Conservation (phyloP, 2,329 filamentous ascomycete genomes). For the Stemphylium vesicarium region DNA sequence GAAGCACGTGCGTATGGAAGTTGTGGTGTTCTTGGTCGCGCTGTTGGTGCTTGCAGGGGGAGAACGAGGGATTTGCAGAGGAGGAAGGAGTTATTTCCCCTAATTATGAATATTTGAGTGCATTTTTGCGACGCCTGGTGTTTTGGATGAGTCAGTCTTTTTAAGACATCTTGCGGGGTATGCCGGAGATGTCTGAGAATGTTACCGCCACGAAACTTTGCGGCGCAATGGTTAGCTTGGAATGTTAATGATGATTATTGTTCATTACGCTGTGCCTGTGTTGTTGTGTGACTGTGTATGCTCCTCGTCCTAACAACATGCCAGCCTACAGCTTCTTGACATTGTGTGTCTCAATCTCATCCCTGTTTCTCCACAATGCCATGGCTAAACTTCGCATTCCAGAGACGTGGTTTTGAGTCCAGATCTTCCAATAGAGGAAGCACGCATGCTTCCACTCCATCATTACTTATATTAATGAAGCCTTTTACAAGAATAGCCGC, state of each 20-base stretch:
- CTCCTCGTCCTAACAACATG: too few species aligned
- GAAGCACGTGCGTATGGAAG: background rate
- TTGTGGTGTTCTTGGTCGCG: background rate
- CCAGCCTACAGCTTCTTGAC: too few species aligned
- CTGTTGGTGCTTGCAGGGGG: background rate
- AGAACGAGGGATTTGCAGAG: background rate
- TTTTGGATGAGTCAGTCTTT: background rate
- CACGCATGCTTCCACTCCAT: background rate
- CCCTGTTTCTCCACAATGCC: too few species aligned
- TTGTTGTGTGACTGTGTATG: too few species aligned
- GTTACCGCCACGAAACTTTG: background rate
- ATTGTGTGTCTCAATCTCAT: too few species aligned
- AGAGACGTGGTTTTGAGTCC: too few species aligned
- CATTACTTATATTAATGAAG: background rate
- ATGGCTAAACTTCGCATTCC: too few species aligned
- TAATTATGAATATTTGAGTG: background rate
- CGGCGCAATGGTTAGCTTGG: background rate
- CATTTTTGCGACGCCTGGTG: background rate
- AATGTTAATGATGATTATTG: background rate
- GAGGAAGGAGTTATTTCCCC: background rate
- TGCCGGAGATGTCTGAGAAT: background rate
- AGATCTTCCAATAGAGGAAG: background rate
- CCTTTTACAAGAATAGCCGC: background rate
- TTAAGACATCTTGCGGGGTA: background rate
- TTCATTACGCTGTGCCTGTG: too few species aligned